Evolutionary conservation across 352 stramenopile genomes (phyloP), one percentile per base, ranked within the genome.

Genomic region (Peronospora belbahrii): DNA sequence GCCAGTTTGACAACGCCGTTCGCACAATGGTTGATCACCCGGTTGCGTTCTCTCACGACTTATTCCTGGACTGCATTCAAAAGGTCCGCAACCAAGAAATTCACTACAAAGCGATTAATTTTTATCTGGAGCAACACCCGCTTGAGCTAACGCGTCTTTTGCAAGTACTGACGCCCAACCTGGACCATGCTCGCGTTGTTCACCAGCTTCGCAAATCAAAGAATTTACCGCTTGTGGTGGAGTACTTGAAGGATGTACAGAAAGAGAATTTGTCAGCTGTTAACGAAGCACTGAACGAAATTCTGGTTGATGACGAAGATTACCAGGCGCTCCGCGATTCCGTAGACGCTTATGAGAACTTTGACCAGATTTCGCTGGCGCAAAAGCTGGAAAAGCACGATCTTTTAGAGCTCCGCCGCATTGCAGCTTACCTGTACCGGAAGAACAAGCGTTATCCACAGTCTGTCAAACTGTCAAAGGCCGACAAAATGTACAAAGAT

Each of bases 401-500:
- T 56, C 76, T 99, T 33, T 78, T 99, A 33, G 97, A 99, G 63
- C 99, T 99, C 81, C 92, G 96, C 65, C 95, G 96, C 59, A 99
- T 99, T 59, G 96, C 97, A 23, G 96, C 97, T 13, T 98, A 98
- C 67, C 67, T 99, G 50, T 99, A 99, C 84, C 92, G 97, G 62
- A 97, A 97, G 78, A 99, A 99, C 81, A 98, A 98, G 77, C 95
- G 97, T 48, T 99, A 95, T 72, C 72, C 85, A 50, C 94, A 99
- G 70, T 97, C 89, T 27, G 95, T 99, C 53, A 95, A 97, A 50
- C 77, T 99, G 48, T 98, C 94, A 15, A 99, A 99, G 88, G 92
- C 91, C 27, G 96, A 99, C 80, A 97, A 97, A 60, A 99, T 99
- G 96, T 99, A 98, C 91, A 99, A 99, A 79, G 97, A 99, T 55